A percentile compares a stretch with the other conserved stretches of the same genome.
These are phyloP conservation scores for Ambrosia artemisiifolia DNA, from an alignment of 129 eudicot species.

Conservation along the genomic window DNA sequence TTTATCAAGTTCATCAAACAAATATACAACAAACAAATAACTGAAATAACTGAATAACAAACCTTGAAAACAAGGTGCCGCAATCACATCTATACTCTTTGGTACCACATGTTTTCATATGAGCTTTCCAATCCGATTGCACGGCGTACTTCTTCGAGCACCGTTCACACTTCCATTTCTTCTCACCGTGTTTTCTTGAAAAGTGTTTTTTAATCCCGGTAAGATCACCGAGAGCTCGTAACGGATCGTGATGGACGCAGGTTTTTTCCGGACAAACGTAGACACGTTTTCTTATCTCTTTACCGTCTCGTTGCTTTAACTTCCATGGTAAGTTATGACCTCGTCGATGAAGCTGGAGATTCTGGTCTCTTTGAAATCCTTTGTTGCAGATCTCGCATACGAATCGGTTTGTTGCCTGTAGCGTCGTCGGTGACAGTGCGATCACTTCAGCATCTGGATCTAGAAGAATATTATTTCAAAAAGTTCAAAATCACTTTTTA, in stretches of 20 bases:
- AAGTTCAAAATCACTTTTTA: background rate
- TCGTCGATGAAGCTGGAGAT: conserved; percentile 85
- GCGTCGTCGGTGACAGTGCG: conserved; percentile 70
- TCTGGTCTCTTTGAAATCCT: conserved; percentile 89
- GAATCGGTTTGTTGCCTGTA: conserved; percentile 73
- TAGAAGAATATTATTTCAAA: conserved; percentile 18
- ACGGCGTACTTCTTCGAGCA: conserved; percentile 85
- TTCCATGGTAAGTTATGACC: conserved; percentile 96
- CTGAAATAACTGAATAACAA: background rate
- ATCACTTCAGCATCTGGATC: conserved; percentile 88
- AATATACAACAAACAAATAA: background rate
- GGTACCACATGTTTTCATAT: conserved; percentile 80
- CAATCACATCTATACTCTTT: conserved; percentile 82
- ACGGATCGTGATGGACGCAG: conserved; percentile 79
- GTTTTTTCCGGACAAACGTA: conserved; percentile 75
- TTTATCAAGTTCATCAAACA: background rate
- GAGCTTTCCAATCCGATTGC: conserved; percentile 90
- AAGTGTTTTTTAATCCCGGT: conserved; percentile 90
- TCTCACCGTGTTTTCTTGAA: conserved; percentile 86
- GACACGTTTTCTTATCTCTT: conserved; percentile 63
- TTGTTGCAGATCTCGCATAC: conserved; percentile 88
- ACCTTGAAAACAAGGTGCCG: conserved; percentile 88
- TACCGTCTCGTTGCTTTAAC: conserved; percentile 56
- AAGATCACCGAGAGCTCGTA: conserved; percentile 78
- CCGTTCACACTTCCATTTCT: conserved; percentile 77